phyloP scores from a whole-genome alignment of 148 eudicot species.

The Diospyros kaki region DNA sequence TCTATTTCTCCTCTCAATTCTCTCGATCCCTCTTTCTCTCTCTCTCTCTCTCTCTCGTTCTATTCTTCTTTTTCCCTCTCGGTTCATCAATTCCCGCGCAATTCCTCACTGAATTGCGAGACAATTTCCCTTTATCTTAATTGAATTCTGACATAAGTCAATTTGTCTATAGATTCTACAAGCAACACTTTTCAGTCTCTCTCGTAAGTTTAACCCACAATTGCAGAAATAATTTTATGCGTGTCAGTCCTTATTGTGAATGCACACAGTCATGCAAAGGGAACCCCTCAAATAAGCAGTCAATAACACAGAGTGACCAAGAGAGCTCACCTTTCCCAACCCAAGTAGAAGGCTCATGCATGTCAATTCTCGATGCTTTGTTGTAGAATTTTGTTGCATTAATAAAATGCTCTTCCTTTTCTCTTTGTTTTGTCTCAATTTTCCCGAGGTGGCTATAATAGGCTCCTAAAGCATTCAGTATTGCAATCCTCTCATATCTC shows the following conservation, averaged over 20 bases:
- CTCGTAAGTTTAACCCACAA: background rate
- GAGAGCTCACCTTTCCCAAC: slow-evolving; percentile 72
- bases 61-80: too few species aligned
- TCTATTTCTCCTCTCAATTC: too few species aligned
- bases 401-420: slow-evolving; percentile 74
- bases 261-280: background rate
- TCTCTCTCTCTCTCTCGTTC: too few species aligned
- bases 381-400: slow-evolving; percentile 77
- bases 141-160: background rate
- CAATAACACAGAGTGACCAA: background rate
- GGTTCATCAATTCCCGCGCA: too few species aligned
- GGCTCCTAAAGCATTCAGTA: slow-evolving; percentile 88
- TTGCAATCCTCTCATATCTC: slow-evolving; percentile 90
- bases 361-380: slow-evolving; percentile 87
- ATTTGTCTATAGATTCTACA: background rate
- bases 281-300: background rate
- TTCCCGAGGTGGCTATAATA: slow-evolving; percentile 83
- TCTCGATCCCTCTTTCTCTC: too few species aligned
- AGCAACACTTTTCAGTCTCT: background rate
- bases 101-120: too few species aligned
- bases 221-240: background rate
- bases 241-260: background rate
- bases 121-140: too few species aligned
- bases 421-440: slow-evolving; percentile 70
- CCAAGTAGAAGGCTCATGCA: slow-evolving; percentile 98